Conservation (phyloP, 768 basidiomycete genomes). For the Pisolithus orientalis region DNA sequence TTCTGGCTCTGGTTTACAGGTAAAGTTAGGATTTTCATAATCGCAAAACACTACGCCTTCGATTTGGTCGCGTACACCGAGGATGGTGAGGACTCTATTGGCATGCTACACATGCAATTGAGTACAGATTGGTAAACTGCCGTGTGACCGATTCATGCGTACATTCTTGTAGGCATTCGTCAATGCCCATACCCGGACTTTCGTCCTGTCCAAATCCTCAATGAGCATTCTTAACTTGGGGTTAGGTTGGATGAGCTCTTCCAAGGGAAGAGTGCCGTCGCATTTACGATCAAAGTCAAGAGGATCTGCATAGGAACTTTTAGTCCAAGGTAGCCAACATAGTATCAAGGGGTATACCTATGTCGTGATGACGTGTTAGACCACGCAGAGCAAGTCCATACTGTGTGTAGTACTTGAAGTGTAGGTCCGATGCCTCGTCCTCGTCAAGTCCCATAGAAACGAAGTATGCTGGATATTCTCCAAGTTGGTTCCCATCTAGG, state of each 20-base stretch:
- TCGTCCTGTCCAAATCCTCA: conserved; percentile 71
- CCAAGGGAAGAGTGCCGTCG: conserved; percentile 78
- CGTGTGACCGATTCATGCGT: conserved; percentile 17
- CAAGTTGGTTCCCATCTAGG: not conserved
- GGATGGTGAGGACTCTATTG: conserved; percentile 66
- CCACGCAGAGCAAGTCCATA: conserved; percentile 84
- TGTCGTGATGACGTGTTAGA: conserved; percentile 65
- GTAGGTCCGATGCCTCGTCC: conserved; percentile 62
- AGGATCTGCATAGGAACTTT: conserved; percentile 47
- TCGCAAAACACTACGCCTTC: conserved; percentile 77
- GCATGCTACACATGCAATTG: conserved; percentile 54
- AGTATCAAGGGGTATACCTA: conserved; percentile 40
- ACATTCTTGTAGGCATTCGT: conserved; percentile 82
- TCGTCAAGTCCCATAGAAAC: conserved; percentile 60
- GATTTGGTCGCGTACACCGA: conserved; percentile 65
- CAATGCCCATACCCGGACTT: conserved; percentile 76
- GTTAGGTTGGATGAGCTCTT: conserved; percentile 67
- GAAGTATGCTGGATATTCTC: conserved; percentile 56
- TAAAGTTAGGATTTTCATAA: conserved; percentile 58
- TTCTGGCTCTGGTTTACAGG: conserved; percentile 75
- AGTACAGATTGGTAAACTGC: not conserved
- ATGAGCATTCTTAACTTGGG: conserved; percentile 59
- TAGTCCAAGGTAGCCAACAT: not conserved
- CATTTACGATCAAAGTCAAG: conserved; percentile 81
- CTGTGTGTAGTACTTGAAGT: conserved; percentile 66